phyloP scores from a whole-genome alignment of 352 stramenopile genomes.

The Pythium brachiatum region DNA sequence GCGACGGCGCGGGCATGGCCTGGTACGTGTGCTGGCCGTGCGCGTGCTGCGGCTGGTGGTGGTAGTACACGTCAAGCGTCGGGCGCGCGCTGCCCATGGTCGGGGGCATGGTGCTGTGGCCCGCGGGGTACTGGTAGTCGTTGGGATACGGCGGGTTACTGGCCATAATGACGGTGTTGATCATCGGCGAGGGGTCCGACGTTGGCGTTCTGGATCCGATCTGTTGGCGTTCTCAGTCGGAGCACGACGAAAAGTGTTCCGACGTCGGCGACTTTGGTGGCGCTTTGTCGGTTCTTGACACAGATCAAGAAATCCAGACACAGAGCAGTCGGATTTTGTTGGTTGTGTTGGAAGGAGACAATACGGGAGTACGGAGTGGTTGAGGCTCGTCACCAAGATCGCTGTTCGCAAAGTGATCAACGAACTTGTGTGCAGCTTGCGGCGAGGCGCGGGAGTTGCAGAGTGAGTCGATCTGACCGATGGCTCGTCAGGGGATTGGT shows the following conservation, averaged over 20 bases:
- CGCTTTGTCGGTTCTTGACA: not conserved
- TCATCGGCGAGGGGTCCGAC: conserved; percentile 2
- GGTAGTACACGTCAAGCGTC: conserved; percentile 31
- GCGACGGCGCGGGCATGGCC: conserved; percentile 14
- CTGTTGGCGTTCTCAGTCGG: not conserved
- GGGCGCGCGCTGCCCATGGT: conserved; percentile 15
- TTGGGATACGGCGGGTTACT: conserved; percentile 21
- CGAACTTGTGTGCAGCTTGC: conserved; percentile 6
- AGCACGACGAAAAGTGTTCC: conserved; percentile 3
- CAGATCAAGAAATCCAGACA: conserved; percentile 6
- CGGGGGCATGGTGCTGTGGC: not conserved
- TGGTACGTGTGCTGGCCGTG: conserved; percentile 14
- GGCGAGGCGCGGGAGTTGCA: conserved; percentile 11
- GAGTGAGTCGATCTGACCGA: conserved; percentile 17
- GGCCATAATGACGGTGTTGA: conserved; percentile 23
- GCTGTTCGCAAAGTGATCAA: not conserved
- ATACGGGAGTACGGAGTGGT: not conserved
- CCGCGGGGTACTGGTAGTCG: conserved; percentile 23
- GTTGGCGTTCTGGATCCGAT: not conserved
- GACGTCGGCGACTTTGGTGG: not conserved
- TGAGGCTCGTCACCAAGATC: not conserved
- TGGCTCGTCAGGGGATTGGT: not conserved
- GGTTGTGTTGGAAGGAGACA: not conserved
- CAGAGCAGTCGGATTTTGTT: not conserved
- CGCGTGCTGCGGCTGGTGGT: conserved; percentile 21